Evolutionary conservation across 2,329 filamentous ascomycete species (phyloP), one percentile per base, ranked within the genome.

Genomic region (Penicillium fuscoglaucum): DNA sequence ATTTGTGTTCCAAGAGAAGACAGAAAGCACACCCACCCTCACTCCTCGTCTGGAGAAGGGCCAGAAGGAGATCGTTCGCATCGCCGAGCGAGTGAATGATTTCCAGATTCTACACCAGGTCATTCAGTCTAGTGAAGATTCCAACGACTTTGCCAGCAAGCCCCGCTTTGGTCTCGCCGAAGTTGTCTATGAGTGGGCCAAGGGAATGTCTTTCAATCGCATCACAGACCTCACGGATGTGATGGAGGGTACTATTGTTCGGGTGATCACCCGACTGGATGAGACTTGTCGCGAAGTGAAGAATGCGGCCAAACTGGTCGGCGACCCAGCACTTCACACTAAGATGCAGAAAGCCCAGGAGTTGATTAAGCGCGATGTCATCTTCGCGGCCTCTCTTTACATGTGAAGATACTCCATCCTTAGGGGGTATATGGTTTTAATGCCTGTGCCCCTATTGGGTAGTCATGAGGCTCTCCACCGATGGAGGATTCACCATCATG

Each of bases 321-420:
- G 95, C 26, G 95, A 99, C 73, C 95, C 95, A 4, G 89, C 89
- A 56, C 79, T 99, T 66, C 97, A 96, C 75, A 86, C 88, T 66
- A 99, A 99, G 84, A 99, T 99, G 93, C 89, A 96, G 78, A 87
- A 87, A 62, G 96, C 93, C 66, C 93, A 98, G 83, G 95, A 99
- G 81, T 84, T 97, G 84, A 99, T 99, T 74, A 96, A 96, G 83
- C 82, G 95, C 70, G 95, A 97, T 74, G 95, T 96, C 54, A 96
- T 91, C 24, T 93, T 93, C 19, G 91, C 93, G 40, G 91, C 92
- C 15, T 91, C 88, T 73, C 76, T 96, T 70, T 96, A 96, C 72
- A 93, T 96, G 89, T 96, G 58, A 66, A 24, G 19, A 29, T 43
- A 19, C 13, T n/a, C 37, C 5, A 44, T 26, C 21, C n/a, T 55